A percentile compares a stretch with the other conserved stretches of the same genome.
phyloP scores from a whole-genome alignment of 306 rosid genomes.

The Quillaja saponaria region DNA sequence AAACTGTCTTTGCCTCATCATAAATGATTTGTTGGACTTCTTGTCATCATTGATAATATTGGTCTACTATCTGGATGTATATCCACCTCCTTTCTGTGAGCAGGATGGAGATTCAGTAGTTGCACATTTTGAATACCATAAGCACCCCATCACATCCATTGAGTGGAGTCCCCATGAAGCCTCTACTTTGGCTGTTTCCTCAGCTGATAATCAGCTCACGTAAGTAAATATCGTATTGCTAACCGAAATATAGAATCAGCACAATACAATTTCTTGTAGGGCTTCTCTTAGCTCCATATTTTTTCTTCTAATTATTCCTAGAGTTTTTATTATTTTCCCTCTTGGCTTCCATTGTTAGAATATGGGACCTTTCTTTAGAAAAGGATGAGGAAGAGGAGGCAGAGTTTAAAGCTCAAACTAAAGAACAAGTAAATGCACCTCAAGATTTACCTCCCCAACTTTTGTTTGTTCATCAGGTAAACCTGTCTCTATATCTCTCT shows the following conservation, averaged over 20 bases:
- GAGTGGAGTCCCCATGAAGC: conserved; percentile 98
- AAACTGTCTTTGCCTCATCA: too few relatives aligned
- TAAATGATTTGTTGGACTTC: not conserved
- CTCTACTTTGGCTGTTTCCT: conserved; percentile 83
- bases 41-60: not conserved
- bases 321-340: not conserved
- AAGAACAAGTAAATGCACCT: conserved; percentile 82
- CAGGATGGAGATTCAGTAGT: conserved; percentile 82
- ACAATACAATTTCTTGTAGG: not conserved
- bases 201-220: conserved; percentile 96
- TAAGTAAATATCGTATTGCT: conserved; percentile 39
- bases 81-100: conserved; percentile 1
- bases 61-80: conserved; percentile 1
- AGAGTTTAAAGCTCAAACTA: conserved; percentile 76
- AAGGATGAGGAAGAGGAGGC: conserved; percentile 96
- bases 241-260: conserved; percentile 3
- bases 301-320: not conserved
- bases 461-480: conserved; percentile 88
- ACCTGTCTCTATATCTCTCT: not conserved
- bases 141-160: conserved; percentile 83
- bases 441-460: conserved; percentile 97
- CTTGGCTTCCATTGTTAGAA: conserved; percentile 49
- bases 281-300: conserved; percentile 2
- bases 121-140: conserved; percentile 88
- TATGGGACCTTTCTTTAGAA: conserved; percentile 96